Conservation (phyloP, 306 rosid genomes). For the Sicyos baderoa region DNA sequence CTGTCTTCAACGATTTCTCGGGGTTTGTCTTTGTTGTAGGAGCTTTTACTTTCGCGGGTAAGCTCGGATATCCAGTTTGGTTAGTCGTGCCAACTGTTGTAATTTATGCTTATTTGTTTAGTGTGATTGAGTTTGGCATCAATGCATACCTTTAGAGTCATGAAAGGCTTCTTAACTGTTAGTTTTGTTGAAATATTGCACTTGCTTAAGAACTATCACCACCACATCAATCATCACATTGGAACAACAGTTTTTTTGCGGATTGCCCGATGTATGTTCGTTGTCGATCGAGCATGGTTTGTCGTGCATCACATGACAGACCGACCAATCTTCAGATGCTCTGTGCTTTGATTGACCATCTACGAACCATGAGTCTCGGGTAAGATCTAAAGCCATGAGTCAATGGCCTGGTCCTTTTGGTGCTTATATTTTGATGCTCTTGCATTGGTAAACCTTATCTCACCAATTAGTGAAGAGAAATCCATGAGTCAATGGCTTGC, state of each 20-base stretch:
- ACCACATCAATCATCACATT: neutral
- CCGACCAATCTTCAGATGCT: neutral
- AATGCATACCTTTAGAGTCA: neutral
- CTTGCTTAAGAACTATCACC: neutral
- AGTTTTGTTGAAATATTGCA: slow-evolving; percentile 5
- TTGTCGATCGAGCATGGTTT: neutral
- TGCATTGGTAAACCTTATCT: too few relatives aligned
- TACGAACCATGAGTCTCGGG: neutral
- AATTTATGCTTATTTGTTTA: neutral
- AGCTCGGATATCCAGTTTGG: neutral
- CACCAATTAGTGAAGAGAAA: neutral
- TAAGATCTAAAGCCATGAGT: neutral
- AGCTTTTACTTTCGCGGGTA: neutral
- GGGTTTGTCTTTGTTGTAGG: neutral
- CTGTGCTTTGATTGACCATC: neutral
- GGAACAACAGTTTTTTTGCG: neutral
- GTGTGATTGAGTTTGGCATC: neutral
- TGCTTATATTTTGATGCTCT: too few relatives aligned
- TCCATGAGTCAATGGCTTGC: too few relatives aligned
- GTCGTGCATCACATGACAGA: neutral
- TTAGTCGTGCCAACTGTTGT: slow-evolving; percentile 1
- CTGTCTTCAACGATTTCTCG: neutral
- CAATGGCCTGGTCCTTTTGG: neutral
- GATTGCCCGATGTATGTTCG: neutral
- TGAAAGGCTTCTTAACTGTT: slow-evolving; percentile 3